A percentile compares a stretch with the other conserved stretches of the same genome.
These are phyloP conservation scores for Cylindrotheca closterium DNA, from an alignment of 108 stramenopile genomes.

Conservation along the genomic window DNA sequence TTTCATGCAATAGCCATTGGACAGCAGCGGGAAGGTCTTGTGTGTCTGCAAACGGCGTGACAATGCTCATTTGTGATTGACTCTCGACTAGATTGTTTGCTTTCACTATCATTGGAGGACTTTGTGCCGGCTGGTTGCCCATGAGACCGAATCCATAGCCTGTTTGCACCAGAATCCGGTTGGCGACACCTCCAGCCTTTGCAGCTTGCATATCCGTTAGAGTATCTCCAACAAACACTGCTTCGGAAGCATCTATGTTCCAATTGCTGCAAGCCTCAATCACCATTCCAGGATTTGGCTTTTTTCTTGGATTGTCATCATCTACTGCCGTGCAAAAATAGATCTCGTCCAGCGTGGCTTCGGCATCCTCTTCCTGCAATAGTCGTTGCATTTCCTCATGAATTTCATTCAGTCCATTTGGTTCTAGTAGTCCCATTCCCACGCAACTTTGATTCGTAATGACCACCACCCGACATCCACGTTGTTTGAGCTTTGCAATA, in stretches of 20 bases:
- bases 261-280: conserved; percentile 27
- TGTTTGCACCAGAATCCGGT: conserved; percentile 24
- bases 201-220: conserved; percentile 44
- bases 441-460: conserved; percentile 50
- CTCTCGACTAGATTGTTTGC: neutral
- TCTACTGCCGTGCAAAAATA: conserved; percentile 33
- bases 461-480: conserved; percentile 24
- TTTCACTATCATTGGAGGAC: neutral
- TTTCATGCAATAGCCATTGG: neutral
- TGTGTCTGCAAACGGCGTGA: neutral
- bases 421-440: conserved; percentile 32
- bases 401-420: conserved; percentile 23
- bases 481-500: conserved; percentile 27
- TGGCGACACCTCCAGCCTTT: conserved; percentile 8
- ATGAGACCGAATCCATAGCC: conserved; percentile 29
- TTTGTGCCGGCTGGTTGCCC: conserved; percentile 1
- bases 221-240: conserved; percentile 34
- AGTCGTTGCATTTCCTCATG: conserved; percentile 15
- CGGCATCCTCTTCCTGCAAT: conserved; percentile 21
- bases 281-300: conserved; percentile 50
- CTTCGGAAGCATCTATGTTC: conserved; percentile 1
- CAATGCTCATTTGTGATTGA: neutral
- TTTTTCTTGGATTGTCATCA: conserved; percentile 21
- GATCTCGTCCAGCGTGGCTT: conserved; percentile 28
- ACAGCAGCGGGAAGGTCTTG: neutral